These are phyloP conservation scores for Lachnellula suecica DNA, from an alignment of 2,329 filamentous ascomycete species.

Conservation along the genomic window DNA sequence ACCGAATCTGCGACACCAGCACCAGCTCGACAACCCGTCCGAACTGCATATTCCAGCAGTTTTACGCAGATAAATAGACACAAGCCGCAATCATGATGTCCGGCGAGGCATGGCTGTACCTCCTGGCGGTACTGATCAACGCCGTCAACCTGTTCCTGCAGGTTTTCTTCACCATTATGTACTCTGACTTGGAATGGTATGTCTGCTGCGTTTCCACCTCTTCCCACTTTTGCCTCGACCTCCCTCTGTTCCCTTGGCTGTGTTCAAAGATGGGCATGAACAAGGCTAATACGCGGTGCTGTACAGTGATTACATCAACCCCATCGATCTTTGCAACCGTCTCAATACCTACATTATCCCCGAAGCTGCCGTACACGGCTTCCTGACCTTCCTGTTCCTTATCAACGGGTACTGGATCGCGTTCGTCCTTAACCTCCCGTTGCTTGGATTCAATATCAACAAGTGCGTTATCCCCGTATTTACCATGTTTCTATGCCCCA, in stretches of 20 bases:
- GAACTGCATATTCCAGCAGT: background rate
- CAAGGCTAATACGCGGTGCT: conserved; percentile 32
- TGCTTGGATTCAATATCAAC: conserved; percentile 92
- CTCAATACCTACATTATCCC: conserved; percentile 99
- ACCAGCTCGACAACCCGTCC: background rate
- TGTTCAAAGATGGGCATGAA: too few species aligned
- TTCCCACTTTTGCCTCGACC: background rate
- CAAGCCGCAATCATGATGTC: conserved; percentile 65
- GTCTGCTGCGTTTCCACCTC: conserved; percentile 41
- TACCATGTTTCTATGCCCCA: background rate
- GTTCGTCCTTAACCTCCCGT: conserved; percentile 85
- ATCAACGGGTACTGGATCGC: conserved; percentile 99
- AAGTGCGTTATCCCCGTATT: conserved; percentile 65
- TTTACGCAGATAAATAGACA: conserved; percentile 2
- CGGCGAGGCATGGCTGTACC: conserved; percentile 97
- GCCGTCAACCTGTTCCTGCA: conserved; percentile 99
- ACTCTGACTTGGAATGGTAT: conserved; percentile 98
- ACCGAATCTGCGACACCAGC: background rate
- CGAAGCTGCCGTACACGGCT: conserved; percentile 95
- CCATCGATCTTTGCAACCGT: conserved; percentile 99
- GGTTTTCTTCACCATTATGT: conserved; percentile 99
- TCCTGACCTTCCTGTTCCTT: conserved; percentile 91
- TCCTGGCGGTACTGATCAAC: conserved; percentile 97
- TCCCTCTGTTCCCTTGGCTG: background rate
- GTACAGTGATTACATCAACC: conserved; percentile 96